Base-by-base conservation (phyloP, 352 stramenopile genomes). In the Globisporangium radiosum region DNA sequence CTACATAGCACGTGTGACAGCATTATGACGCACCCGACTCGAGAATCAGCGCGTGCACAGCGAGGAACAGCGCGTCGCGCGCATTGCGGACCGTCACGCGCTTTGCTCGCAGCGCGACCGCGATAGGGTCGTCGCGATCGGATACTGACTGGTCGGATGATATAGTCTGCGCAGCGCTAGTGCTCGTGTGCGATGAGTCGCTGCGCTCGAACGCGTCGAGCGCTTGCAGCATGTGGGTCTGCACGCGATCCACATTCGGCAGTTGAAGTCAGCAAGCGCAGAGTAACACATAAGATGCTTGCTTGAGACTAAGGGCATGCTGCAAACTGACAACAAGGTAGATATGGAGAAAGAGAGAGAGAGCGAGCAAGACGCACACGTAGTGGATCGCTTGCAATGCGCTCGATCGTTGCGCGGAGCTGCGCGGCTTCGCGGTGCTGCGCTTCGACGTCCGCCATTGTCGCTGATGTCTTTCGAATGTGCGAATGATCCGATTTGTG, bases 141-240 rank as follows among this genome's bases (percentile, higher is more conserved):
- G 38, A 47, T 4, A 60, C 56, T 52, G 7, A 44, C 13, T 51
- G 42, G 51, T 55, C 67, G 49, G n/a, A 19, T 48, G 15, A 71
- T 49, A 62, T 40, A 11, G 15, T 72, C 48, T 61, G 39, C 13
- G 39, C 14, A 45, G 49, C 45, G 39, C 17, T 60, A 8, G 19
- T 52, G 58, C 42, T 14, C 25, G 25, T 33, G 7, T 36, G 7
- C 1, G 42, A 0, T 10, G 49, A 36, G 5, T 66, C 3, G 36
- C 50, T 10, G 45, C 62, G 48, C 37, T 69, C 49, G 38, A 92
- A 92, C 14, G 63, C 60, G 11, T 69, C 66, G 13, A 95, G 52
- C n/a, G 83, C 82, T 47, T 66, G 55, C 25, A 80, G 56, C 83
- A 95, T 95, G 69, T 95, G 72, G 48, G 60, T 70, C 85, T 95